Conservation (phyloP, 345 rosid species). For the Gossypium anomalum region DNA sequence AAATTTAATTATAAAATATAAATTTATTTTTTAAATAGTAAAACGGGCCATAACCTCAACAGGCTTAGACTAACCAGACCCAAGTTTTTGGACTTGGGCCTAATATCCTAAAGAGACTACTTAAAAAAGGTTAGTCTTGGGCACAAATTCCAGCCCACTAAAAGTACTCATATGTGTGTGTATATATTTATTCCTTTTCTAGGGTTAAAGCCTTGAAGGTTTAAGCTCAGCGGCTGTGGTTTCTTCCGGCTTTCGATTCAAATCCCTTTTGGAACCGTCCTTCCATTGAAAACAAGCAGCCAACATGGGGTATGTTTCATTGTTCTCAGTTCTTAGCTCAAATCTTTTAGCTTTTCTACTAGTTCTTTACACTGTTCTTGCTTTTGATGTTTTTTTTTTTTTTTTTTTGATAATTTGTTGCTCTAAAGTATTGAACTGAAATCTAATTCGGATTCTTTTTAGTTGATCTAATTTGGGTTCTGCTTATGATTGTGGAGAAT, state of each 20-base stretch:
- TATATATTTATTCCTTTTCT: no score
- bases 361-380: background rate
- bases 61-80: no score
- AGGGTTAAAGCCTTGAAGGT: conserved; percentile 13
- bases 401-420: background rate
- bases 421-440: background rate
- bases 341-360: background rate
- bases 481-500: background rate
- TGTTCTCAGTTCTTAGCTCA: background rate
- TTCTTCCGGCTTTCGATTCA: background rate
- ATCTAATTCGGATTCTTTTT: background rate
- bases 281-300: background rate
- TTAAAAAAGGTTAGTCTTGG: no score
- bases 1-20: no score
- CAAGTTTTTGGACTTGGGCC: no score
- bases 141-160: no score
- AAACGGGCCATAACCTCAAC: no score
- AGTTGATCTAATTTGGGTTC: background rate
- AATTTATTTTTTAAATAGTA: no score
- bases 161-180: background rate
- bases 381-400: background rate
- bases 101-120: no score
- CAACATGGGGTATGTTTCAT: conserved; percentile 18
- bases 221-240: conserved; percentile 11
- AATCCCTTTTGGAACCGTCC: background rate